Conservation (phyloP, 768 basidiomycete species). For the Rubroboletus pulcherrimus region DNA sequence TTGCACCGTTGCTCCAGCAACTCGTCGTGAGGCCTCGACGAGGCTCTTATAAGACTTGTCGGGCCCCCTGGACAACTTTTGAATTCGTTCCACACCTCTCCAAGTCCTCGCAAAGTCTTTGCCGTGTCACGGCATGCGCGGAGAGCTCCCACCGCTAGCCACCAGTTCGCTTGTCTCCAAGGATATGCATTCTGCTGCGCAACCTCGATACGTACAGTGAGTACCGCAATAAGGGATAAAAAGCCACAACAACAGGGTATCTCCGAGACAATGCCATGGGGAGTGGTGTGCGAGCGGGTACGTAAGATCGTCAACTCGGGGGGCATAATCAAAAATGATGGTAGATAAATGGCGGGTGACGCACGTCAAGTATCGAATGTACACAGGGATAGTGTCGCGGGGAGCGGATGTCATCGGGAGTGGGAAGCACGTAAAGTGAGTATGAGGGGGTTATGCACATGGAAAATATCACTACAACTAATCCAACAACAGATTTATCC, state of each 20-base stretch:
- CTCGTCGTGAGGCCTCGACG: constrained; percentile 5
- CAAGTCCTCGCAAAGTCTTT: background rate
- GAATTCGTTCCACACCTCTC: background rate
- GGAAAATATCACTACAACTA: constrained; percentile 33
- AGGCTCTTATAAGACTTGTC: background rate
- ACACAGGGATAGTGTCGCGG: background rate
- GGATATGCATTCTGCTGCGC: constrained; percentile 36
- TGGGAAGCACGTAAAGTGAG: constrained; percentile 22
- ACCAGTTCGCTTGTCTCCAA: constrained; percentile 21
- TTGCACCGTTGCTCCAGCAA: background rate
- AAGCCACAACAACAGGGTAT: constrained; percentile 35
- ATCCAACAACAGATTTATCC: constrained; percentile 36
- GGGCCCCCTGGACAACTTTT: background rate
- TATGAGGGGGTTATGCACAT: constrained; percentile 28
- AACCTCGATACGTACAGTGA: constrained; percentile 27
- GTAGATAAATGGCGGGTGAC: constrained; percentile 15
- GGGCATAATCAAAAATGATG: constrained; percentile 22
- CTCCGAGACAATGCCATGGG: constrained; percentile 30
- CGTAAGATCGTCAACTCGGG: constrained; percentile 32
- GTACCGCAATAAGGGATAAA: constrained; percentile 26
- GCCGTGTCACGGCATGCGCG: background rate
- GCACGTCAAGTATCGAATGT: constrained; percentile 17
- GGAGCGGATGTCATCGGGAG: constrained; percentile 8
- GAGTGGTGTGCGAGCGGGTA: constrained; percentile 16
- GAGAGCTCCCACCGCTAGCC: background rate